Evolutionary conservation across 2,329 filamentous ascomycete species (phyloP).

Genomic region (Fusarium annulatum): DNA sequence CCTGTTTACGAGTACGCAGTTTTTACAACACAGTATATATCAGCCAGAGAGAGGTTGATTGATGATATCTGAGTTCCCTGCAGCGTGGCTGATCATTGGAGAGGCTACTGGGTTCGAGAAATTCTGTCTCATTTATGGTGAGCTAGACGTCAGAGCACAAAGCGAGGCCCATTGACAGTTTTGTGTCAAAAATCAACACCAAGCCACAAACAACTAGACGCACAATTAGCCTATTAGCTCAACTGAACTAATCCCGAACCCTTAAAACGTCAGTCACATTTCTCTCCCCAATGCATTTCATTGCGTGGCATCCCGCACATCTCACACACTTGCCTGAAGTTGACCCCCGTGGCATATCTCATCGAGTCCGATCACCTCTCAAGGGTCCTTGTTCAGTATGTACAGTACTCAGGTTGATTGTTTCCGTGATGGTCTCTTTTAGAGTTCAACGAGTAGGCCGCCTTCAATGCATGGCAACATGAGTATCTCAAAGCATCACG

Average conservation of each 20-base stretch:
- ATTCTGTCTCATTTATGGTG: slow-evolving; percentile 1
- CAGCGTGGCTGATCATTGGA: background rate
- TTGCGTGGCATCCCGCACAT: slow-evolving; percentile 25
- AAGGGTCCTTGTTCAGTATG: slow-evolving; percentile 12
- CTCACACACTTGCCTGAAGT: slow-evolving; percentile 18
- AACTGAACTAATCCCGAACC: background rate
- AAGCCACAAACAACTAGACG: background rate
- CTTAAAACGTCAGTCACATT: slow-evolving; percentile 13
- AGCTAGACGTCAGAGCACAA: background rate
- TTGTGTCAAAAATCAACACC: slow-evolving; percentile 4
- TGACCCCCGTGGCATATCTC: slow-evolving; percentile 32
- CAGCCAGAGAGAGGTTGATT: background rate
- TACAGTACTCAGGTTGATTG: background rate
- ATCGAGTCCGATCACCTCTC: slow-evolving; percentile 30
- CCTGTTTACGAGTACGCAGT: slow-evolving; percentile 22
- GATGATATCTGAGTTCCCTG: background rate
- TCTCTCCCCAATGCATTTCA: slow-evolving; percentile 6
- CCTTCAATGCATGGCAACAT: background rate
- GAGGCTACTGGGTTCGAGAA: background rate
- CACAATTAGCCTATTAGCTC: background rate
- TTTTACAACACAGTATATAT: slow-evolving; percentile 4
- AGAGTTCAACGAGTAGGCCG: background rate
- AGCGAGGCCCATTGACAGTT: background rate
- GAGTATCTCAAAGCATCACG: background rate
- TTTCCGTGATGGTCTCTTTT: slow-evolving; percentile 8